Base-by-base conservation (phyloP, 345 rosid species). In the Xanthoceras sorbifolium region DNA sequence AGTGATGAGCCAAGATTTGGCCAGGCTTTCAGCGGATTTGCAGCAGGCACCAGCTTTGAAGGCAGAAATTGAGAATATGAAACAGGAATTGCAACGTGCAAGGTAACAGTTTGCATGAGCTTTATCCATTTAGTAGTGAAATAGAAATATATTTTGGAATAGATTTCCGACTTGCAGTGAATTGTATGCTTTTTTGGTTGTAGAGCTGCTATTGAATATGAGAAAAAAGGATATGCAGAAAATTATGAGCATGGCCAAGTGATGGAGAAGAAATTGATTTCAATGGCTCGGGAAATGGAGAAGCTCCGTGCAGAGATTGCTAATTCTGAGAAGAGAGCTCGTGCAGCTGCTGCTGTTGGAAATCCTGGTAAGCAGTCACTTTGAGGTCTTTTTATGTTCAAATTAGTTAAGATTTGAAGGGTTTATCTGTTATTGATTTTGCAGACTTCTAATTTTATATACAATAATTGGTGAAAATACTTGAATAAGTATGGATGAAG, bases 181-280 rank as follows among this genome's bases (percentile, higher is more conserved):
- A 31, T 26, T 57, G 20, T 48, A 34, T 64, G 48, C 14, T 68
- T 61, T 78, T 72, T 67, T 20, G 70, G 25, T 48, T 82, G 26
- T 67, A 93, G 98, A 83, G 89, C 91, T 81, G 98, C 99, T 66
- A 90, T 93, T 62, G 97, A 93, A 79, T 85, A 86, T 82, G 99
- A 96, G 87, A 96, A 96, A 92, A 96, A 96, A 87, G 94, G 97
- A 72, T 93, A 90, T 75, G 98, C 99, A 0, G 98, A 96, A 44
- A 96, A 93, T 76, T 96, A 91, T 70, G 99, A 96, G 77, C 98
- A 92, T 76, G 98, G 97, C 31, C 90, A 90, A 80, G 86, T 81
- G 62, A 96, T 96, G 98, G 97, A 92, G 90, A 92, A 91, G 60
- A 96, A 96, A 62, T 81, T 96, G 90, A 81, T 96, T 72, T 85